Conservation (phyloP, 805 yeast species). For the Allodekkera sacchari region DNA sequence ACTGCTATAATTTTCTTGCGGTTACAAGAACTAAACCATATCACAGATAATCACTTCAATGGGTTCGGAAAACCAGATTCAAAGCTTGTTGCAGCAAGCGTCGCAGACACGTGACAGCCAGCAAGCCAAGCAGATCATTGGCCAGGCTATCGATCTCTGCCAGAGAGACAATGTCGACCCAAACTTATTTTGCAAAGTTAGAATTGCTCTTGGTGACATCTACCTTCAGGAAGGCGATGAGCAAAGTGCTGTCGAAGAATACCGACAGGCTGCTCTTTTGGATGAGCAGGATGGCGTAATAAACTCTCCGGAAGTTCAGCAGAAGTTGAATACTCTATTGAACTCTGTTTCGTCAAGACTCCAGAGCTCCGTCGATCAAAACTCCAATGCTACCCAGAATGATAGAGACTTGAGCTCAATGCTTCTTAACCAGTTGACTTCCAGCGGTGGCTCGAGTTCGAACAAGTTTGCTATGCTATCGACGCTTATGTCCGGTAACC, state of each 20-base stretch:
- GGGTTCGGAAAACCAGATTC: constrained; percentile 12
- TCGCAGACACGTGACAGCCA: constrained; percentile 5
- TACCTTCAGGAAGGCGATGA: constrained; percentile 16
- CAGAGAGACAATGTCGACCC: constrained; percentile 16
- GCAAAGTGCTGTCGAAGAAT: constrained; percentile 20
- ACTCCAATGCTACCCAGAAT: constrained; percentile 14
- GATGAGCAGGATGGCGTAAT: constrained; percentile 25
- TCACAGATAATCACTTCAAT: too few relatives aligned
- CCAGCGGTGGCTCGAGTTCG: constrained; percentile 19
- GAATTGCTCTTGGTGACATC: constrained; percentile 27
- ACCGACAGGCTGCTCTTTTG: constrained; percentile 21
- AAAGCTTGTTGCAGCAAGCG: constrained; percentile 14
- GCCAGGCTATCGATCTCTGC: constrained; percentile 15
- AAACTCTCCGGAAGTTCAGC: constrained; percentile 24
- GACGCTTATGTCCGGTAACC: constrained; percentile 10
- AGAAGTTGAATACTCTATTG: constrained; percentile 17
- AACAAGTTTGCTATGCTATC: constrained; percentile 20
- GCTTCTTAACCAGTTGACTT: constrained; percentile 19
- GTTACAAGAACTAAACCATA: too few relatives aligned
- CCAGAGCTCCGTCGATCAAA: constrained; percentile 15
- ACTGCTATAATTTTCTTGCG: too few relatives aligned
- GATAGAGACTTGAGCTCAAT: constrained; percentile 23
- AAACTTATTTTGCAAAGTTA: constrained; percentile 18
- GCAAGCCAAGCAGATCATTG: constrained; percentile 12
- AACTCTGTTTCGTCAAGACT: constrained; percentile 14